Conservation (phyloP, 192 early-diverging fungal species). For the Mortierella hygrophila region DNA sequence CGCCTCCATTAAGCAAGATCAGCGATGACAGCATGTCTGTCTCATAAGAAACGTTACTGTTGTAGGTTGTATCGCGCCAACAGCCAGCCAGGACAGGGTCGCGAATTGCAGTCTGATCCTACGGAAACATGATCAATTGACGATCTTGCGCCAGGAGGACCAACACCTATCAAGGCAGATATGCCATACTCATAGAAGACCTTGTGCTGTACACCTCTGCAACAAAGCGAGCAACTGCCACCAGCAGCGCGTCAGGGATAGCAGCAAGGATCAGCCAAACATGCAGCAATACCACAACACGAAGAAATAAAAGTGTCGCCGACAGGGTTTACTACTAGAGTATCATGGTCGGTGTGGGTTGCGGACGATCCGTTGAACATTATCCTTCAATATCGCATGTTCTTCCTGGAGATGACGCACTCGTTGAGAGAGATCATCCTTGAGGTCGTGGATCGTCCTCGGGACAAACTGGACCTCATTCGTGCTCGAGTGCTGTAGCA, state of each 20-base stretch:
- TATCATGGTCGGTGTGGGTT: background rate
- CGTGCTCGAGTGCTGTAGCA: slow-evolving; percentile 35
- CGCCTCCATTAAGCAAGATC: background rate
- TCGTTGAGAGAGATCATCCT: slow-evolving; percentile 11
- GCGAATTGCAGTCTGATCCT: background rate
- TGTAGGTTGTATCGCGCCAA: background rate
- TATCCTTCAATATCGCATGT: slow-evolving; percentile 3
- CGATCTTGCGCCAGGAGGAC: background rate
- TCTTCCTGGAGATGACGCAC: slow-evolving; percentile 12
- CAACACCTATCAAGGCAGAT: no score
- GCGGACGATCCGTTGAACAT: slow-evolving; percentile 9
- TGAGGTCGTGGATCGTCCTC: slow-evolving; percentile 5
- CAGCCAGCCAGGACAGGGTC: background rate
- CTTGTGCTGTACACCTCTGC: no score
- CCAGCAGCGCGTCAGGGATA: background rate
- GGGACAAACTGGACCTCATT: slow-evolving; percentile 26
- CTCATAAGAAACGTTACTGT: background rate
- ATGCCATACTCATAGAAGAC: no score
- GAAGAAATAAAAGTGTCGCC: background rate
- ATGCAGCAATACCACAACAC: background rate
- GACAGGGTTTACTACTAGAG: background rate
- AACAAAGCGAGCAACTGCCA: no score
- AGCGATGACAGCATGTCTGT: background rate
- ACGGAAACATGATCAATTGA: background rate
- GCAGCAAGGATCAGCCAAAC: background rate